Evolutionary conservation across 306 rosid species (phyloP).

Genomic region (Myrica gale): DNA sequence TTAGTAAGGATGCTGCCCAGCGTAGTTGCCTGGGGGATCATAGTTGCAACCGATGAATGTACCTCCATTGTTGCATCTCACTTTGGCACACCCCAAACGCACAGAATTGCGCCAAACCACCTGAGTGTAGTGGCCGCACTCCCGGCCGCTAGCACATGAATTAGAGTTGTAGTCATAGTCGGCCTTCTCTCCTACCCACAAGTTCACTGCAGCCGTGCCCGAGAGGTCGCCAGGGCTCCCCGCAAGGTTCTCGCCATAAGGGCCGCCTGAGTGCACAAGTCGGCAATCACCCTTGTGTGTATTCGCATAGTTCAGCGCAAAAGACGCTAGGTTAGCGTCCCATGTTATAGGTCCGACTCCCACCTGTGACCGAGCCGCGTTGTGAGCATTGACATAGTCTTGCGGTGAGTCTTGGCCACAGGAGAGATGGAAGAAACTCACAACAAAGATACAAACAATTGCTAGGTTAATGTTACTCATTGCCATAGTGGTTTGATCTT

Average conservation of each 20-base stretch:
- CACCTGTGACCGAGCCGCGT: constrained; percentile 39
- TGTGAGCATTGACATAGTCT: constrained; percentile 41
- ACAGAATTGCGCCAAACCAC: constrained; percentile 35
- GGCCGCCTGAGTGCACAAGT: constrained; percentile 21
- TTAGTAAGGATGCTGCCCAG: constrained; percentile 21
- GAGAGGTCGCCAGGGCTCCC: background rate
- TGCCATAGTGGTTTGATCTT: no score
- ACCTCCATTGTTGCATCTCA: constrained; percentile 20
- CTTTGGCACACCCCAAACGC: constrained; percentile 35
- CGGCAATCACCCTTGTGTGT: background rate
- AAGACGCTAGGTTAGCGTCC: constrained; percentile 26
- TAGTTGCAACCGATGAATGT: constrained; percentile 31
- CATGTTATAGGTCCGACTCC: constrained; percentile 34
- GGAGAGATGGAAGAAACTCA: background rate
- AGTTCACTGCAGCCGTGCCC: background rate
- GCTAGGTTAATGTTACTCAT: background rate
- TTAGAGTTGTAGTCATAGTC: constrained; percentile 20
- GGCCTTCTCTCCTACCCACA: constrained; percentile 30
- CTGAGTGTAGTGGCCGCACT: constrained; percentile 41
- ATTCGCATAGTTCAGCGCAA: constrained; percentile 33
- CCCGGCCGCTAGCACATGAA: constrained; percentile 5
- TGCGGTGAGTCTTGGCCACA: constrained; percentile 37
- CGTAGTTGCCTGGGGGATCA: constrained; percentile 29
- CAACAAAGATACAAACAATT: background rate
- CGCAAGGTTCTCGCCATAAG: constrained; percentile 32